phyloP scores from a whole-genome alignment of 768 basidiomycete genomes.

The Candolleomyces efflorescens region DNA sequence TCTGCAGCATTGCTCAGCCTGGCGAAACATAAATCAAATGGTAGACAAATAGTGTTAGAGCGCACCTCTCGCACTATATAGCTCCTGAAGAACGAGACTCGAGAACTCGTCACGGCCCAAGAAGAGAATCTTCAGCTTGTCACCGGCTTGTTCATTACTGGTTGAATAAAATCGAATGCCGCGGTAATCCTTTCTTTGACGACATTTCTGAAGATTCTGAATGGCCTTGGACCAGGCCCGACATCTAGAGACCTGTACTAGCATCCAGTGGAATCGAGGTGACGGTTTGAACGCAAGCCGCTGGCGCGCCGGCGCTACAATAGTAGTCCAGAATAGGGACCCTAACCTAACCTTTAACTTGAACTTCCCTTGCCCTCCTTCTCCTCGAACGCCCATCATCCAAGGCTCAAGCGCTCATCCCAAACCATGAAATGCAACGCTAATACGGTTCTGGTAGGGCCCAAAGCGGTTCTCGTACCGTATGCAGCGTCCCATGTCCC shows the following conservation, averaged over 20 bases:
- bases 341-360: no score
- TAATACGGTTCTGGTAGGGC: conserved; percentile 59
- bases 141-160: not conserved
- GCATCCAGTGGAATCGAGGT: no score
- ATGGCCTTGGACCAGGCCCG: no score
- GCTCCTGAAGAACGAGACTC: conserved; percentile 59
- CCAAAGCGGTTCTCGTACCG: conserved; percentile 73
- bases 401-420: no score
- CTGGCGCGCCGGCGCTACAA: no score
- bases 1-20: conserved; percentile 42
- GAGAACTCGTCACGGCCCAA: conserved; percentile 91
- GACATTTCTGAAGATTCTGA: not conserved
- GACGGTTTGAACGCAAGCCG: no score
- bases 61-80: conserved; percentile 61
- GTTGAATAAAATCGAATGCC: not conserved
- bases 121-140: conserved; percentile 70
- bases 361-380: no score
- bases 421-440: conserved; percentile 61
- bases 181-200: not conserved
- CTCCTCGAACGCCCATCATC: no score
- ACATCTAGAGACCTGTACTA: no score
- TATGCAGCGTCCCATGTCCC: conserved; percentile 60
- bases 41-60: not conserved
- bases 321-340: no score
- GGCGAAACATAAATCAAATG: conserved; percentile 4